These are phyloP conservation scores for Irpex sp. DNA, from an alignment of 1,284 basidiomycete species.

Conservation along the genomic window DNA sequence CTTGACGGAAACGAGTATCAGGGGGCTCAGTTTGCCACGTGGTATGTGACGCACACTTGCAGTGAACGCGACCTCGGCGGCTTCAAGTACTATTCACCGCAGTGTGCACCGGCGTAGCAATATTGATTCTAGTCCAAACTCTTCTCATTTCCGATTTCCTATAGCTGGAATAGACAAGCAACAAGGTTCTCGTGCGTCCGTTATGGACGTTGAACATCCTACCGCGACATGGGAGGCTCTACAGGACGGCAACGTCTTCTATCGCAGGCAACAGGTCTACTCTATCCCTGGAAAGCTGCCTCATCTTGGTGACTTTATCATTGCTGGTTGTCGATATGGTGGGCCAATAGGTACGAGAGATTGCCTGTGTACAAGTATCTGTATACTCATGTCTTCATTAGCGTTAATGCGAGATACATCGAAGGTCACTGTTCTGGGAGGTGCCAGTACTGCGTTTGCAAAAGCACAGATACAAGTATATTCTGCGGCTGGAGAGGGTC, in stretches of 20 bases:
- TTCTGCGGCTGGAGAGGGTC: constrained; percentile 67
- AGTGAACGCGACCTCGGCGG: background rate
- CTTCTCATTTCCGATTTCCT: background rate
- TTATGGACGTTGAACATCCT: constrained; percentile 57
- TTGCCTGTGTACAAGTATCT: background rate
- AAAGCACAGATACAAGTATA: constrained; percentile 79
- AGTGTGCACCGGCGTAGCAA: background rate
- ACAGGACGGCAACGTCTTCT: constrained; percentile 77
- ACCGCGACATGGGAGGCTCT: constrained; percentile 78
- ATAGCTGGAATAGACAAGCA: background rate
- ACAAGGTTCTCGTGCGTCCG: background rate
- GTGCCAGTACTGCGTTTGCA: constrained; percentile 53
- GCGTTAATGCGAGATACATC: constrained; percentile 87
- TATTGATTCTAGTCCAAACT: background rate
- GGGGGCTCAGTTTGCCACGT: background rate
- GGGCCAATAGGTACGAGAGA: constrained; percentile 74
- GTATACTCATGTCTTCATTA: constrained; percentile 24
- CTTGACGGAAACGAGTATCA: background rate
- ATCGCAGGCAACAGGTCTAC: constrained; percentile 81
- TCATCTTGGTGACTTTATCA: constrained; percentile 76
- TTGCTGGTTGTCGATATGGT: constrained; percentile 82
- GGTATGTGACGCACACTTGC: background rate
- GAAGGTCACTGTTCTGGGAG: constrained; percentile 76
- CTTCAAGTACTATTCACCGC: too few relatives aligned
- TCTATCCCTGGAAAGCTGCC: constrained; percentile 78